A percentile compares a stretch with the other conserved stretches of the same genome.
phyloP scores from a whole-genome alignment of 2,329 filamentous ascomycete species.

The Colletotrichum chlorophyti region DNA sequence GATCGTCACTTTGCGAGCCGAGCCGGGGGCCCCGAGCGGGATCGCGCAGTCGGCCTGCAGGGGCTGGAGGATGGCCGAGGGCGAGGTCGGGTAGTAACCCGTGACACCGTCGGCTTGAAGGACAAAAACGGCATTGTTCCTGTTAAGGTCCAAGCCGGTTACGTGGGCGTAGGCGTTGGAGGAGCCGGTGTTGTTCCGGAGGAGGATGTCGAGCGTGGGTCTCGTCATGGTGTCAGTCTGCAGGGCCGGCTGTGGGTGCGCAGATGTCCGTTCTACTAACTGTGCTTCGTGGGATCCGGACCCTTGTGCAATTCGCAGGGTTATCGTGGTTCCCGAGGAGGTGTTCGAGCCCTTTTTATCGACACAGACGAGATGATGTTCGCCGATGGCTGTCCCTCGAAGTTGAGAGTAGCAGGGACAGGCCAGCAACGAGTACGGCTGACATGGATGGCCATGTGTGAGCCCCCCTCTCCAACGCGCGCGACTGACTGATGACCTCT shows the following conservation, averaged over 20 bases:
- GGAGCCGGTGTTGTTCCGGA: slow-evolving; percentile 71
- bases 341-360: background rate
- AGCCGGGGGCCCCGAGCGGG: slow-evolving; percentile 65
- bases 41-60: slow-evolving; percentile 68
- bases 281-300: no score
- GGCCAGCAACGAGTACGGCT: background rate
- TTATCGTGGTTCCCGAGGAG: background rate
- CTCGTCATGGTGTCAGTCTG: slow-evolving; percentile 38
- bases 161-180: slow-evolving; percentile 71
- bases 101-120: slow-evolving; percentile 71
- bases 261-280: no score
- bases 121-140: slow-evolving; percentile 65
- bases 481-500: no score
- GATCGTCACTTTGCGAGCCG: slow-evolving; percentile 66
- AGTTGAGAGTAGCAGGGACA: background rate
- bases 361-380: background rate
- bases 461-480: no score
- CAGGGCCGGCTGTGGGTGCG: background rate
- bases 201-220: slow-evolving; percentile 60
- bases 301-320: no score
- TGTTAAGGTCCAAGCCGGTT: slow-evolving; percentile 69
- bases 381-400: background rate
- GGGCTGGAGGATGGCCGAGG: slow-evolving; percentile 54
- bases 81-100: slow-evolving; percentile 69
- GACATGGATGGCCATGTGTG: slow-evolving; percentile 13